Evolutionary conservation across 345 rosid species (phyloP), one percentile per base, ranked within the genome.

Genomic region (Erysimum cheiranthoides): DNA sequence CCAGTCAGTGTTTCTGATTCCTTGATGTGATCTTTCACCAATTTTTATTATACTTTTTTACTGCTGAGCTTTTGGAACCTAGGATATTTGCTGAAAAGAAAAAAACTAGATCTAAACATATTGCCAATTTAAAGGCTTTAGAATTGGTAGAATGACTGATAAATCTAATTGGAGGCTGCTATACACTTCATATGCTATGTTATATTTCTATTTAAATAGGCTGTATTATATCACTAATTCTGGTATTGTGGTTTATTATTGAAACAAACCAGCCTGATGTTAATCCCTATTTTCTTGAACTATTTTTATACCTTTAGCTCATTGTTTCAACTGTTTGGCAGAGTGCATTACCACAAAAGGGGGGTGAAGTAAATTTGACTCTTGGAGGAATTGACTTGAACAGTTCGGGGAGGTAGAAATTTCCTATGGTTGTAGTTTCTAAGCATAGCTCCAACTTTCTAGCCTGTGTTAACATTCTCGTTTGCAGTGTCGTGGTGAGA

Each of bases 301-400:
- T 63, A 14, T 54, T 5, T 5, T n/a, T 1, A 27, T 45, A 70
- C 38, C 30, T 50, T 46, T 46, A 14, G 6, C 77, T 78, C 50
- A 66, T 42, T 51, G 51, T 59, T 50, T 78, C 70, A 66, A 72
- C 58, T 72, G 39, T 68, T 64, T 35, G 83, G 80, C 83, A 92
- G 99, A 90, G 92, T 84, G 92, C 85, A 59, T 84, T 87, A 45
- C 97, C 97, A n/a, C 97, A 89, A 78, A 82, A 84, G 79, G 96
- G 97, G 65, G 97, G 97, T 75, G 99, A 92, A 80, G 93, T 94
- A 46, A 94, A 92, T 82, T 78, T 88, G 81, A 90, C 99, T 51
- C 86, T 94, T 81, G 99, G 99, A 77, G 99, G 99, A 65, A 94
- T 94, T 73, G 97, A 94, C 82, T 84, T 94, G 85, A 94, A 94